Evolutionary conservation across 192 early-diverging fungal species (phyloP), one percentile per base, ranked within the genome.

Genomic region (Lobulomyces angularis): DNA sequence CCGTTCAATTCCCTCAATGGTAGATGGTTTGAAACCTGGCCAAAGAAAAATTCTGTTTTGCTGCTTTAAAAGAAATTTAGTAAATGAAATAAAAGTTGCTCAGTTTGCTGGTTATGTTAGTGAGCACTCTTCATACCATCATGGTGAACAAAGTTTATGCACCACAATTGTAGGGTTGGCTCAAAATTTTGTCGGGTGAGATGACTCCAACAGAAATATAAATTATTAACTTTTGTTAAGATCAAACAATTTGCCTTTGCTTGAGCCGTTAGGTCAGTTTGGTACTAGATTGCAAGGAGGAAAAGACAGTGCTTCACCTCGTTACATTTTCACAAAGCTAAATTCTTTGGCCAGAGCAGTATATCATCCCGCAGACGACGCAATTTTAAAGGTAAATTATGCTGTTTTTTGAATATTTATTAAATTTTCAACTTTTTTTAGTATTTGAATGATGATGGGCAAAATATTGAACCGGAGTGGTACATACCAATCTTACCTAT

Each of bases 1-100:
- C 18, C 82, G 94, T 16, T 95, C 94, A 0, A 95, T 98, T 44
- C 91, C 91, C 3, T 89, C 82, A 4, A 62, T 82, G 11, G 79
- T 98, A 6, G 94, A 98, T 59, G 94, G 91, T 0, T 67, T 98
- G 8, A 98, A 98, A 61, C 91, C 91, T 12, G 89, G 86, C 5
- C 94, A 98, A 59, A 75, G 94, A 49, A 98, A 95, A 67, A 87
- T 90, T 43, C 50, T 98, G 24, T 95, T 74, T 62, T 74, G 74
- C 25, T 78, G 80, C 39, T 78, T 94, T 51, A 87, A 90, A 51
- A 63, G 80, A 28, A 86, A 88, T 38, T 61, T 84, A 20, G 79
- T 69, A 19, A 56, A 52, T 12, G 88, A 92, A 71, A 78, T 88
- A 56, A 94, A 93, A 57, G 80, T 74, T 8, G 74, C 83, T 1